A percentile compares a stretch with the other conserved stretches of the same genome.
phyloP scores from a whole-genome alignment of 2,329 filamentous ascomycete genomes.

The Fusarium anthophilum region DNA sequence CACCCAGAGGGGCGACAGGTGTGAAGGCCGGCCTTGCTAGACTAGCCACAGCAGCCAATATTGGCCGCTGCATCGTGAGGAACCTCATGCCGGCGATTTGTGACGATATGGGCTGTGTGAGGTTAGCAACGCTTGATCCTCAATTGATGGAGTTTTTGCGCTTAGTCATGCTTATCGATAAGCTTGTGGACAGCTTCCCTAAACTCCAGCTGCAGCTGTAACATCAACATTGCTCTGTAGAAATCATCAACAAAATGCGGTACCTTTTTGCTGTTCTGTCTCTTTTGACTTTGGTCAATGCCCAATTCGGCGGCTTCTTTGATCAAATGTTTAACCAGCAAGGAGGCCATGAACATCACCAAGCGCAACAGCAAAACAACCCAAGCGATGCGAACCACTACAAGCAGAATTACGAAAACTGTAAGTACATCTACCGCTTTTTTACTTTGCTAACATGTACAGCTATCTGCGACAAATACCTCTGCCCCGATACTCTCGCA shows the following conservation, averaged over 20 bases:
- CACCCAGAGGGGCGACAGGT: conserved; percentile 31
- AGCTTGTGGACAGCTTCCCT: conserved; percentile 42
- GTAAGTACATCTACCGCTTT: conserved; percentile 54
- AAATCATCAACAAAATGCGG: conserved; percentile 42
- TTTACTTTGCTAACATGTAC: background rate
- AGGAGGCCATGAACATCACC: conserved; percentile 59
- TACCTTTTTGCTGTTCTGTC: conserved; percentile 61
- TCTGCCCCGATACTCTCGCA: conserved; percentile 92
- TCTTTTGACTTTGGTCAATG: conserved; percentile 68
- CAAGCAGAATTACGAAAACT: conserved; percentile 72
- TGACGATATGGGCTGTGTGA: conserved; percentile 48
- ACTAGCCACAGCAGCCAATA: conserved; percentile 52
- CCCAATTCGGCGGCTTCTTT: conserved; percentile 93
- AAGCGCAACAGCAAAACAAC: conserved; percentile 80
- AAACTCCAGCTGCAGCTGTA: background rate
- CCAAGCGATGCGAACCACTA: conserved; percentile 87
- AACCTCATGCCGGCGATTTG: conserved; percentile 55
- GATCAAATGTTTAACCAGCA: conserved; percentile 87
- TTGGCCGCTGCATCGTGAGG: conserved; percentile 57
- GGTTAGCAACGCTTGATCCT: conserved; percentile 26
- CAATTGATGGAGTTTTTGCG: conserved; percentile 42
- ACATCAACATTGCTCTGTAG: background rate
- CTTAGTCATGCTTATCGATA: conserved; percentile 48
- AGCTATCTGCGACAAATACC: conserved; percentile 92
- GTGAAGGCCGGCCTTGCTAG: conserved; percentile 42